Base-by-base conservation (phyloP, 2,329 filamentous ascomycete species). In the Paramyrothecium roridum region DNA sequence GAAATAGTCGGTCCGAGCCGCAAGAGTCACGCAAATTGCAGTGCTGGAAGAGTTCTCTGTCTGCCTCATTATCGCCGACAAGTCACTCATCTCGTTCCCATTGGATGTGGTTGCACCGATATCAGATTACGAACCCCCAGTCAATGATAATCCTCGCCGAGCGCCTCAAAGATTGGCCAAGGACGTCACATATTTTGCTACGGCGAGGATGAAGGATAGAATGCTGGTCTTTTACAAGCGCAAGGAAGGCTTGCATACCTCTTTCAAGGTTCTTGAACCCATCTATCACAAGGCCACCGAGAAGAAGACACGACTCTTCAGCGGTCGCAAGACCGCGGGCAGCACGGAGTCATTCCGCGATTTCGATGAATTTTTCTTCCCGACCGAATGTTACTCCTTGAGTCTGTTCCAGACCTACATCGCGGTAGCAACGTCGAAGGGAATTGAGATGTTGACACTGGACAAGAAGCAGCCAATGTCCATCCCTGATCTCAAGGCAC, bases 321-420 rank as follows among this genome's bases (percentile, higher is more conserved):
- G 84, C 43, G 73, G 78, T 60, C 86, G 86, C 19, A 76, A 76
- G 56, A 73, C 76, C 13, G 82, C 83, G 11, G 91, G 91, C 20
- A 86, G 84, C 57, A 97, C 93, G 0, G 95, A 99, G 65, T 93
- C 93, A 65, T 99, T 98, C 85, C 89, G 95, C 59, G 95, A 99
- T 68, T 99, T 93, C 70, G 95, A 99, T 75, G 95, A 98, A 63
- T 99, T 99, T 74, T 99, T 98, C 75, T 93, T 99, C 63, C 95
- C 95, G 0, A 88, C 90, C 2, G 96, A 99, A 69, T 97, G 92
- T 71, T 96, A 89, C 72, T 91, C 90, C 50, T 89, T 99, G 69
- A 98, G 97, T 72, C 84, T 99, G 52, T 99, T 98, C 83, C 91
- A 97, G 70, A 91, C 89, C 1, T 96, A 92, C 58, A 89, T 99